These are phyloP conservation scores for Penicillium malachiteum DNA, from an alignment of 495 filamentous ascomycete species.

Conservation along the genomic window DNA sequence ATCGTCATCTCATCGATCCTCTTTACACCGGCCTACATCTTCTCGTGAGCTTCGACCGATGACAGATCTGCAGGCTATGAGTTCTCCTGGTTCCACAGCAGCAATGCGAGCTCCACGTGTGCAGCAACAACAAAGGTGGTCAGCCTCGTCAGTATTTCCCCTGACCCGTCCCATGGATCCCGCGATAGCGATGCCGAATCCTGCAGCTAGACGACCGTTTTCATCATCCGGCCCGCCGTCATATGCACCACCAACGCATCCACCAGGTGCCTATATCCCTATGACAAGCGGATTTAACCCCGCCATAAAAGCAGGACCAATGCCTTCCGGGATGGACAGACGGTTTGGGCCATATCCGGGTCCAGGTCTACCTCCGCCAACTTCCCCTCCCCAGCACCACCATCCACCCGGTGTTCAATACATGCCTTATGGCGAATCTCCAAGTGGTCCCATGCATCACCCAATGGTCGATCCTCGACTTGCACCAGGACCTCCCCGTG, in stretches of 20 bases:
- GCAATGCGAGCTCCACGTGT: conserved; percentile 22
- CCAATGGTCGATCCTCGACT: conserved; percentile 28
- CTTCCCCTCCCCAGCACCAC: conserved; percentile 41
- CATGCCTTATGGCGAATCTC: conserved; percentile 29
- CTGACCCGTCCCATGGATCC: conserved; percentile 35
- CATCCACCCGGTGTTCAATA: conserved; percentile 26
- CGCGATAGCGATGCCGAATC: conserved; percentile 26
- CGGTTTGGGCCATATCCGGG: conserved; percentile 29
- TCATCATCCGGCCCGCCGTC: conserved; percentile 38
- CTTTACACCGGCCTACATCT: conserved; percentile 40
- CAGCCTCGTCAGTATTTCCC: conserved; percentile 32
- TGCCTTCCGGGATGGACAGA: conserved; percentile 31
- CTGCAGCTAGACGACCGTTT: conserved; percentile 34
- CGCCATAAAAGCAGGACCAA: conserved; percentile 22
- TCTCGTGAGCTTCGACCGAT: conserved; percentile 47
- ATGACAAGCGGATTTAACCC: conserved; percentile 33
- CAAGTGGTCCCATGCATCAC: conserved; percentile 26
- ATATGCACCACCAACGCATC: conserved; percentile 24
- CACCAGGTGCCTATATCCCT: conserved; percentile 30
- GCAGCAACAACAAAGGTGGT: conserved; percentile 37
- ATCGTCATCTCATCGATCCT: conserved; percentile 18
- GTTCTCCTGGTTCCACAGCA: conserved; percentile 15
- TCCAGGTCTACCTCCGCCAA: conserved; percentile 30
- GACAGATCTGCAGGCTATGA: conserved; percentile 39
- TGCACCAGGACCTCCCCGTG: conserved; percentile 30